Evolutionary conservation across 2,329 filamentous ascomycete genomes (phyloP), one percentile per base, ranked within the genome.

Genomic region (Fusarium haematococcum): DNA sequence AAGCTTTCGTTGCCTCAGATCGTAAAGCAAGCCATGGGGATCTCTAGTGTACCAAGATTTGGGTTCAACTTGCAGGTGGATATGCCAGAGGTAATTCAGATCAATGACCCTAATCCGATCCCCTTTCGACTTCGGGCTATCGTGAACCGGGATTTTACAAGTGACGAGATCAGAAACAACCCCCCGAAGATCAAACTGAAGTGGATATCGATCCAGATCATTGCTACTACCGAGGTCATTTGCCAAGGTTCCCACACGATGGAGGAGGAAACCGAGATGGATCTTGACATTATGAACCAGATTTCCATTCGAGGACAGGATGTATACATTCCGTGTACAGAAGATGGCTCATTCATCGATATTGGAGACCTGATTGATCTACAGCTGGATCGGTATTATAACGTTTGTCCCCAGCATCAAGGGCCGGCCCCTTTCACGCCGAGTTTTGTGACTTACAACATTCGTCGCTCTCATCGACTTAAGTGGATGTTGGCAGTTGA

Each of bases 1-100:
- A 75, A 81, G 4, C 61, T 85, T 18, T 77, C 78, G 0, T 74
- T 85, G 32, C 80, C 75, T 13, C 80, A 83, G 56, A 83, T 79
- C 63, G 76, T 79, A 1, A 80, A 79, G 10, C 78, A 80, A 37
- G 58, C 83, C 3, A 80, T 85, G 6, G 69, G 70, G 3, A 79
- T 79, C 1, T 79, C 81, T 13, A 82, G 78, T n/a, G 78, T 83
- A 1, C 84, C 84, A 0, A 37, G 59, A 1, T 78, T 84, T 3
- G 33, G 25, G 0, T 84, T 79, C 43, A 63, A 70, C 0, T 20
- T 83, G 1, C 62, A 79, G 7, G 59, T 82, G 2, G 69, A 76
- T 2, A 70, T 74, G 2, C 83, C 84, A 0, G 57, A 56, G 0
- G 67, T 78, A 0, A 71, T 85, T 8, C 82, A 83, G 23, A 73